phyloP scores from a whole-genome alignment of 2,329 filamentous ascomycete species.

The Dothideomycetidae sp. region DNA sequence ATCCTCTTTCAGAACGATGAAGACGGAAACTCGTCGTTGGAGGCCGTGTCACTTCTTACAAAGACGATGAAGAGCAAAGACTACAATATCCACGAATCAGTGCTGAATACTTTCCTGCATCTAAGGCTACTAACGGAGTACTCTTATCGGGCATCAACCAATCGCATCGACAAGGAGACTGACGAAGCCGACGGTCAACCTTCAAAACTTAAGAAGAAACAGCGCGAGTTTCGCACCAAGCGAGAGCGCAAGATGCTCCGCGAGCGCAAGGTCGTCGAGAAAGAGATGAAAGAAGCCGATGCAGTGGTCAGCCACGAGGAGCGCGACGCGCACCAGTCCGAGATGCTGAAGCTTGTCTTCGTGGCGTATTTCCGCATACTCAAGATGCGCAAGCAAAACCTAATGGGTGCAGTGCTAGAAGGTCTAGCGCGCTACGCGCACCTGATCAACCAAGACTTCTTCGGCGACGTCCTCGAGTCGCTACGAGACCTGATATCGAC shows the following conservation, averaged over 20 bases:
- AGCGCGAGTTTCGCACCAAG: slow-evolving; percentile 81
- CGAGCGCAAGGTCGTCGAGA: slow-evolving; percentile 76
- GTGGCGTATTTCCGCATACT: slow-evolving; percentile 89
- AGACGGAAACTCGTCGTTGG: slow-evolving; percentile 74
- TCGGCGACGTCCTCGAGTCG: slow-evolving; percentile 87
- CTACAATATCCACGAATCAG: slow-evolving; percentile 69
- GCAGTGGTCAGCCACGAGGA: slow-evolving; percentile 85
- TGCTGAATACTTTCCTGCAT: slow-evolving; percentile 82
- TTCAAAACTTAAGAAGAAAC: slow-evolving; percentile 44
- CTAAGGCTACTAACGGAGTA: slow-evolving; percentile 82
- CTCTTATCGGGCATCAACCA: slow-evolving; percentile 64
- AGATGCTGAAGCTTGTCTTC: slow-evolving; percentile 92
- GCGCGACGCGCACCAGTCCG: slow-evolving; percentile 82
- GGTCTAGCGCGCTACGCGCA: slow-evolving; percentile 88
- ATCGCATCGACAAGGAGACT: slow-evolving; percentile 51
- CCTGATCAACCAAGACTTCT: slow-evolving; percentile 98
- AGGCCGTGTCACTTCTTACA: slow-evolving; percentile 68
- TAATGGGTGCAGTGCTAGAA: slow-evolving; percentile 96
- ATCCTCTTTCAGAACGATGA: slow-evolving; percentile 75
- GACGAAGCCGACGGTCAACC: slow-evolving; percentile 30
- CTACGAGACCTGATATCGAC: slow-evolving; percentile 82
- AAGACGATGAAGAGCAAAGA: slow-evolving; percentile 92
- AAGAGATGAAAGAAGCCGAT: slow-evolving; percentile 86
- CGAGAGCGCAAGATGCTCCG: slow-evolving; percentile 67
- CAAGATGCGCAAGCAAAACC: slow-evolving; percentile 62